Evolutionary conservation across 208 protist species (phyloP).

Genomic region (Leishmania major): DNA sequence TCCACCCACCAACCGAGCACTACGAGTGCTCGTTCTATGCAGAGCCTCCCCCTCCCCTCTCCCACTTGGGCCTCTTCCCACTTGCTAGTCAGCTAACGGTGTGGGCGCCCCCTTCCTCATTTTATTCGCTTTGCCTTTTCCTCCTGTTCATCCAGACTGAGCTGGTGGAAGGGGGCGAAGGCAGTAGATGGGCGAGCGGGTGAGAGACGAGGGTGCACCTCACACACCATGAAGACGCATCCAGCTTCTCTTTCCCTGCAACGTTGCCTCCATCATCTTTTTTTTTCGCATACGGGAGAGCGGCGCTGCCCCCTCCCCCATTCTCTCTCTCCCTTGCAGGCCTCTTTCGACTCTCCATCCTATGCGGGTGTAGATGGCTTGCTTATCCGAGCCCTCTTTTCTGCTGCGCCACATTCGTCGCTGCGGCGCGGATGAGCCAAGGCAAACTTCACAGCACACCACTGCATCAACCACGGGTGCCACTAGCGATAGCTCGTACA

Average conservation of each 20-base stretch:
- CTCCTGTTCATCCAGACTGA: neutral
- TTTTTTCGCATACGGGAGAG: neutral
- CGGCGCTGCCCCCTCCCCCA: neutral
- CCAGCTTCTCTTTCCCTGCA: neutral
- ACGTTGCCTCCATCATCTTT: neutral
- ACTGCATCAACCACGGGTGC: neutral
- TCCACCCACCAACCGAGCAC: neutral
- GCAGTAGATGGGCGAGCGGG: neutral
- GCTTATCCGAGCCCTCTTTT: slow-evolving; percentile 5
- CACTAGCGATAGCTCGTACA: neutral
- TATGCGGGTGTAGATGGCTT: neutral
- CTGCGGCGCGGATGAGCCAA: neutral
- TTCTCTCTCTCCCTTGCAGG: neutral
- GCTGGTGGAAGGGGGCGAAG: neutral
- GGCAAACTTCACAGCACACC: neutral
- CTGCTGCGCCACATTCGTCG: slow-evolving; percentile 23
- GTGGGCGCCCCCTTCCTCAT: neutral
- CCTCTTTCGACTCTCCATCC: neutral
- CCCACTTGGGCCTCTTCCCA: neutral
- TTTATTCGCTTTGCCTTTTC: neutral
- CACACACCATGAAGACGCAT: neutral
- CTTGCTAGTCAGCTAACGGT: neutral
- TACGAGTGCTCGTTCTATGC: neutral
- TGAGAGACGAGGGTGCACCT: neutral
- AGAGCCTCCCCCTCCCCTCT: neutral